Evolutionary conservation across 345 rosid species (phyloP).

Genomic region (Citrus hindsii): DNA sequence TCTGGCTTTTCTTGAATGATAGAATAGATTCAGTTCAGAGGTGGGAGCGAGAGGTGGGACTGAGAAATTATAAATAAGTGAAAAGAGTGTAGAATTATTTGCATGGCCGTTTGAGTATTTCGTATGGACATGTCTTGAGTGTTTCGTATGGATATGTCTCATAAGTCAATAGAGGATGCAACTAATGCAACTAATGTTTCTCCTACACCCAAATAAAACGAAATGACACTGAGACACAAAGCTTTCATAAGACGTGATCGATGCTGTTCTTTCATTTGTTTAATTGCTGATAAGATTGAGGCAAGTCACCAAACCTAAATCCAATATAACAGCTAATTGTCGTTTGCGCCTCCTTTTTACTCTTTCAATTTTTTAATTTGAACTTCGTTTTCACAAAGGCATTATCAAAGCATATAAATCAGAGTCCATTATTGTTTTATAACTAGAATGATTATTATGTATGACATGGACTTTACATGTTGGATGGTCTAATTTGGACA

Average conservation of each 20-base stretch:
- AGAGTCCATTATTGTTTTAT: not conserved
- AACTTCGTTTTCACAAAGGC: not conserved
- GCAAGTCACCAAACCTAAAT: conserved; percentile 27
- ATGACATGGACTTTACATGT: conserved; percentile 4
- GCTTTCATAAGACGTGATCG: not conserved
- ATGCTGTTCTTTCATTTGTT: not conserved
- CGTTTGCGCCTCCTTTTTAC: not conserved
- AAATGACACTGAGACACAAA: not conserved
- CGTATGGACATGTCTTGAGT: conserved; percentile 19
- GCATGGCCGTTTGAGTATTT: conserved; percentile 23
- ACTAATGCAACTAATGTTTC: conserved; percentile 32
- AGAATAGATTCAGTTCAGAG: conserved; percentile 2
- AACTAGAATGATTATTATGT: not conserved
- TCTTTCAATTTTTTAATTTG: not conserved
- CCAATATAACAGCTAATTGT: conserved; percentile 12
- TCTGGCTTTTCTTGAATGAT: not conserved
- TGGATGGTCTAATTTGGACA: conserved; percentile 24
- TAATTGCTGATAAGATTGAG: conserved; percentile 4
- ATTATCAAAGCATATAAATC: not conserved
- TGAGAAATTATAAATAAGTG: conserved; percentile 32
- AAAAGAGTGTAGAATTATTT: not conserved
- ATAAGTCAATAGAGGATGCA: conserved; percentile 62
- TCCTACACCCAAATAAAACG: conserved; percentile 25
- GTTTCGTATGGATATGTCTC: conserved; percentile 2
- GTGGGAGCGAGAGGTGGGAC: conserved; percentile 33